These are phyloP conservation scores for Fusarium neocosmosporiellum DNA, from an alignment of 2,329 filamentous ascomycete species.

Conservation along the genomic window DNA sequence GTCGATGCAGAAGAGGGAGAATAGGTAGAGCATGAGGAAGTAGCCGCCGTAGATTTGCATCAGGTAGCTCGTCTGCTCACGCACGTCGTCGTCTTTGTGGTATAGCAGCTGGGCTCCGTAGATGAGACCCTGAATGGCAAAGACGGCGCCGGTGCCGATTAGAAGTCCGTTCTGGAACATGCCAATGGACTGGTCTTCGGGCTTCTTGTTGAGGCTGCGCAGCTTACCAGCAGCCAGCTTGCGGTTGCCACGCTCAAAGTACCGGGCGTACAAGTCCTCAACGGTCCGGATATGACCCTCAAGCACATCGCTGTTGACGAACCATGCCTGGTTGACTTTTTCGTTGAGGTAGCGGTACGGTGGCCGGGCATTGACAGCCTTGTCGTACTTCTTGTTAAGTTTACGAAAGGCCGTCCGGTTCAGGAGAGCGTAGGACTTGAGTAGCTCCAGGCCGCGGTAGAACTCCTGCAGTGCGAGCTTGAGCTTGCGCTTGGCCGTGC, in stretches of 20 bases:
- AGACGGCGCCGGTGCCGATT: constrained; percentile 74
- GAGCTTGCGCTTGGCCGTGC: constrained; percentile 88
- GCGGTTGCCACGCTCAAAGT: constrained; percentile 93
- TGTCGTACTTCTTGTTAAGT: constrained; percentile 99
- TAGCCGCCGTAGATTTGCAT: constrained; percentile 94
- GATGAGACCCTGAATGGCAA: constrained; percentile 73
- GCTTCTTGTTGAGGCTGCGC: constrained; percentile 74
- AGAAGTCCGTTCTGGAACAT: constrained; percentile 73
- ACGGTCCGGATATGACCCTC: constrained; percentile 83
- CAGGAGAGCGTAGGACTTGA: constrained; percentile 90
- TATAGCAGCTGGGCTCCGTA: constrained; percentile 67
- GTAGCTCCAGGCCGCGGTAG: constrained; percentile 88
- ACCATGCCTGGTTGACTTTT: constrained; percentile 90
- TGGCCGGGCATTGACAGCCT: constrained; percentile 82
- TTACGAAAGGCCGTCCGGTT: constrained; percentile 96
- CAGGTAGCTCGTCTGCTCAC: constrained; percentile 72
- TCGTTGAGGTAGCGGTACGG: constrained; percentile 87
- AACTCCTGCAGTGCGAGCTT: constrained; percentile 93
- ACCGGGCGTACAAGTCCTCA: constrained; percentile 92
- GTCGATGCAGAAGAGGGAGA: constrained; percentile 85
- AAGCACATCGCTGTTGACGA: constrained; percentile 87
- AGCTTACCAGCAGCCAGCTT: constrained; percentile 92
- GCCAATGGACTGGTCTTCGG: constrained; percentile 65
- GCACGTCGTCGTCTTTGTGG: constrained; percentile 59
- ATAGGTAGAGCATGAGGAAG: constrained; percentile 83